Evolutionary conservation across 2,329 filamentous ascomycete genomes (phyloP).

Genomic region (Penicillium sp.): DNA sequence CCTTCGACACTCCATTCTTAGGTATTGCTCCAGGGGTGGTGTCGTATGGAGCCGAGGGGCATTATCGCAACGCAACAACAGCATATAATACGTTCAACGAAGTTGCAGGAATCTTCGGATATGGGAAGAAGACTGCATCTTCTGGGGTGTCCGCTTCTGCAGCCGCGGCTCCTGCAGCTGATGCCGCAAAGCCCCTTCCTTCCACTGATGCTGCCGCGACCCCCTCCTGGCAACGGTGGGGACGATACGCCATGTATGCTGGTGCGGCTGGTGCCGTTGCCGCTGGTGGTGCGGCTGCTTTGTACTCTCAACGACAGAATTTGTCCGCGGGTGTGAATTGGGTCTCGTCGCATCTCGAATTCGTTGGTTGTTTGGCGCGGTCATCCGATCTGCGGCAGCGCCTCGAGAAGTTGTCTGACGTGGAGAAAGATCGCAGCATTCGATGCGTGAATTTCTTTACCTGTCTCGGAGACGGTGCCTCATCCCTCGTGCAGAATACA

Average conservation of each 20-base stretch:
- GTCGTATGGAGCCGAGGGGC: conserved; percentile 72
- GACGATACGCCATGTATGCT: conserved; percentile 81
- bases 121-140: conserved; percentile 50
- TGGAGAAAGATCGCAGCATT: conserved; percentile 68
- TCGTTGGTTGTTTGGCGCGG: conserved; percentile 86
- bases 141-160: conserved; percentile 6
- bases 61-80: conserved; percentile 74
- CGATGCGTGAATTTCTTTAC: conserved; percentile 90
- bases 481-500: conserved; percentile 32
- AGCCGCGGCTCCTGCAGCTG: background rate
- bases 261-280: conserved; percentile 80
- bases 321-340: conserved; percentile 77
- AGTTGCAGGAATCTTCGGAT: conserved; percentile 66
- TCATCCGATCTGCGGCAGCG: conserved; percentile 79
- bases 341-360: conserved; percentile 89
- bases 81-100: conserved; percentile 72
- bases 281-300: conserved; percentile 79
- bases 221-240: conserved; percentile 75
- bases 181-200: conserved; percentile 26
- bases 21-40: conserved; percentile 56
- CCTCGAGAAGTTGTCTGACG: conserved; percentile 67
- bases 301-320: conserved; percentile 83
- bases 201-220: conserved; percentile 51
- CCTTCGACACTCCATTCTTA: conserved; percentile 89
- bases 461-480: conserved; percentile 71